Percentiles rank a stretch among this genome's conserved stretches.
Evolutionary conservation across 2,329 filamentous ascomycete species (phyloP).

Genomic region (Diaporthe amygdali): DNA sequence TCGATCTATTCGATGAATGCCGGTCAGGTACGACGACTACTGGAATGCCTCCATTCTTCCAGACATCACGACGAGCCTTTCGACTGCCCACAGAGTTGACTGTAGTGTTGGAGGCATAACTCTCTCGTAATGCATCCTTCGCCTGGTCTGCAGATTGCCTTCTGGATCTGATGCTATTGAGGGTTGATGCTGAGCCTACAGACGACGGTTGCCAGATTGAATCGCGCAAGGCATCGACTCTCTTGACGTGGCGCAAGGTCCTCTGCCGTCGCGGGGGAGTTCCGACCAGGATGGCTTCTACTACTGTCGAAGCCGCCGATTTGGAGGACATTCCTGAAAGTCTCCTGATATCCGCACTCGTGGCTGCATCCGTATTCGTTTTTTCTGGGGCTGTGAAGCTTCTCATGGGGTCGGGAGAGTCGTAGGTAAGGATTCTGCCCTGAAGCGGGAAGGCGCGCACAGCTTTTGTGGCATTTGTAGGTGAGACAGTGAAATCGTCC

Average conservation of each 20-base stretch:
- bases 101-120: conserved; percentile 54
- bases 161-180: conserved; percentile 23
- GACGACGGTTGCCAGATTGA: conserved; percentile 47
- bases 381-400: conserved; percentile 33
- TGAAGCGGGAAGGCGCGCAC: conserved; percentile 53
- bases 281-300: conserved; percentile 64
- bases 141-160: conserved; percentile 29
- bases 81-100: conserved; percentile 56
- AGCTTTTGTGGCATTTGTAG: conserved; percentile 58
- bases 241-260: conserved; percentile 67
- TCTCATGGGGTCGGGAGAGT: conserved; percentile 40
- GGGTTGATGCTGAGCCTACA: conserved; percentile 47
- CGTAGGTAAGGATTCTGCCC: conserved; percentile 44
- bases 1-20: conserved; percentile 56
- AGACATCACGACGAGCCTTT: conserved; percentile 62
- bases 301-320: conserved; percentile 60
- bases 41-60: conserved; percentile 65
- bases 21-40: conserved; percentile 68
- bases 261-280: conserved; percentile 49
- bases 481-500: conserved; percentile 52
- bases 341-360: conserved; percentile 50
- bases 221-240: conserved; percentile 57
- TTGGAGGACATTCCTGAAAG: conserved; percentile 60
- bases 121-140: conserved; percentile 44
- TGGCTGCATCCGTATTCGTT: conserved; percentile 36